Percentiles rank a stretch among this genome's conserved stretches.
Conservation (phyloP, 768 basidiomycete species). For the Hortiboletus campestris region DNA sequence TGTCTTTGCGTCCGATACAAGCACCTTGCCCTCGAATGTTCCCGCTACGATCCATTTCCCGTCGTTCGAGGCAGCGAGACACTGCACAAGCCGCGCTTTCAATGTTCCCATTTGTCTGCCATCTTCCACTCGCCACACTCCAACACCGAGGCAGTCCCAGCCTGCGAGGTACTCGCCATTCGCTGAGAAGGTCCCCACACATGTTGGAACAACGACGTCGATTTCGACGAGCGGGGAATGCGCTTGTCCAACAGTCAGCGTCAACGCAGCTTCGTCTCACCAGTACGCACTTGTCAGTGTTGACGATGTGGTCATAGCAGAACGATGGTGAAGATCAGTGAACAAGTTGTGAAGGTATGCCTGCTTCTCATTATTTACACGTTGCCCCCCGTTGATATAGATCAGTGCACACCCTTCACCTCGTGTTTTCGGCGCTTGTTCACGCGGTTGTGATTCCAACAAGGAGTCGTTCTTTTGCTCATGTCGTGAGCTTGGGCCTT, state of each 20-base stretch:
- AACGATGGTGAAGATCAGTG: neutral
- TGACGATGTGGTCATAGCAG: neutral
- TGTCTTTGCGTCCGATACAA: neutral
- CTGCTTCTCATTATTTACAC: neutral
- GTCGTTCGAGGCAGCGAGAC: neutral
- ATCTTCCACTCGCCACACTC: neutral
- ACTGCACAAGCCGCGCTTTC: neutral
- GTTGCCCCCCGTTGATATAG: neutral
- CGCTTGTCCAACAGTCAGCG: neutral
- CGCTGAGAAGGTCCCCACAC: neutral
- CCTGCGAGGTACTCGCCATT: neutral
- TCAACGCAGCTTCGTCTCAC: neutral
- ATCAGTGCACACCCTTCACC: neutral
- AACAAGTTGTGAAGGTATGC: too few relatives aligned
- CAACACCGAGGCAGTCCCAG: neutral
- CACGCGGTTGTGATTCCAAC: too few relatives aligned
- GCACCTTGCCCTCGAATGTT: neutral
- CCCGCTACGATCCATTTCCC: neutral
- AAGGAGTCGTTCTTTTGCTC: too few relatives aligned
- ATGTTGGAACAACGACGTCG: neutral
- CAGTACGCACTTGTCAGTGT: neutral
- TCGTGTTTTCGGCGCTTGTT: neutral
- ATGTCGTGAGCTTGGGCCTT: too few relatives aligned
- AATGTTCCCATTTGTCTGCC: neutral
- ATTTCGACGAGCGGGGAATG: neutral